Conservation (phyloP, 2,329 filamentous ascomycete species). For the Emydomyces testavorans region DNA sequence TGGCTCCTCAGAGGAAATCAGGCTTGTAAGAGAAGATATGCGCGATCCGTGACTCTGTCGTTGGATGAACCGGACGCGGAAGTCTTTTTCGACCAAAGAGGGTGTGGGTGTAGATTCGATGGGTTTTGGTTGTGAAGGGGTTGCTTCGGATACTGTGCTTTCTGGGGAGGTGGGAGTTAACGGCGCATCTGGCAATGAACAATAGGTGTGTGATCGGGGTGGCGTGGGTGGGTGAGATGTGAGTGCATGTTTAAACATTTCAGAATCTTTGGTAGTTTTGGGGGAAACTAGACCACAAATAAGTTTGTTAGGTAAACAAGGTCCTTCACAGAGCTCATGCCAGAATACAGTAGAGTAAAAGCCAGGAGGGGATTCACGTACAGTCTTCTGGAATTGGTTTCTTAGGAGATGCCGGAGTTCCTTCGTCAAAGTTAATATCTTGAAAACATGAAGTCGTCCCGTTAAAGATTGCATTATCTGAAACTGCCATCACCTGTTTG, state of each 20-base stretch:
- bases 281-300: background rate
- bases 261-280: background rate
- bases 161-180: background rate
- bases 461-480: background rate
- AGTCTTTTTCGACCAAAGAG: conserved; percentile 30
- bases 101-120: conserved; percentile 2
- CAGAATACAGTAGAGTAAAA: background rate
- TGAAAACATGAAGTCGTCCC: no score
- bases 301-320: background rate
- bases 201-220: background rate
- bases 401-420: background rate
- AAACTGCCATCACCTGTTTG: background rate
- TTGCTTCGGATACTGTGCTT: background rate
- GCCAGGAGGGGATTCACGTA: background rate
- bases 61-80: conserved; percentile 30
- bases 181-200: background rate
- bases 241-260: background rate
- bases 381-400: background rate
- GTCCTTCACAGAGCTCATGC: background rate
- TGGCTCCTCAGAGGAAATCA: conserved; percentile 12
- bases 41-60: conserved; percentile 19
- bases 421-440: background rate
- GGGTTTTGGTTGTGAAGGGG: background rate
- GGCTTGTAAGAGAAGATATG: conserved; percentile 15
- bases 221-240: background rate